Percentiles rank a stretch among this genome's conserved stretches.
These are phyloP conservation scores for Aspergillus novoparasiticus DNA, from an alignment of 2,329 filamentous ascomycete genomes.

Conservation along the genomic window DNA sequence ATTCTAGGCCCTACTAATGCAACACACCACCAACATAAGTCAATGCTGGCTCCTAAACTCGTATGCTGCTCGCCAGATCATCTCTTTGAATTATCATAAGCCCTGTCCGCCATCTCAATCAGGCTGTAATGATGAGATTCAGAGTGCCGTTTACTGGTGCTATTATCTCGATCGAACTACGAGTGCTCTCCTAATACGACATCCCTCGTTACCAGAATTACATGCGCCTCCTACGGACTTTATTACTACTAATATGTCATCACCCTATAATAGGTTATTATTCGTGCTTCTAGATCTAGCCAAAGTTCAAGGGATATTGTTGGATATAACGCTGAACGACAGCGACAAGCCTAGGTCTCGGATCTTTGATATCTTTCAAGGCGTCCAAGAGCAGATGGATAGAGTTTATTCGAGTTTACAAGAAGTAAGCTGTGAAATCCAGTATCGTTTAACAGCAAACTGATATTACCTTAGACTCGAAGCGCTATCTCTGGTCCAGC, in stretches of 20 bases:
- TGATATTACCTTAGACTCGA: slow-evolving; percentile 13
- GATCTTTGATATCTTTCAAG: slow-evolving; percentile 14
- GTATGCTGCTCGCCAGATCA: slow-evolving; percentile 29
- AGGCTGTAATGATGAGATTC: slow-evolving; percentile 17
- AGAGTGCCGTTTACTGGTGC: slow-evolving; percentile 28
- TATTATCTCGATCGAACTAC: slow-evolving; percentile 31
- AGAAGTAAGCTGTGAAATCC: slow-evolving; percentile 13
- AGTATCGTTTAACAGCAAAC: background rate
- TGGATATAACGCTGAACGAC: background rate
- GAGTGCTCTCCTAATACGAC: slow-evolving; percentile 27
- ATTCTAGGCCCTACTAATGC: slow-evolving; percentile 28
- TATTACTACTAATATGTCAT: background rate
- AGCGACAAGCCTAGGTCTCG: background rate
- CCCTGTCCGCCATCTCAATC: background rate
- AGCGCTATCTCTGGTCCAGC: slow-evolving; percentile 12
- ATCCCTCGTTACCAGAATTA: slow-evolving; percentile 18
- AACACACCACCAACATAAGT: slow-evolving; percentile 25
- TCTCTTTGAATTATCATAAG: slow-evolving; percentile 26
- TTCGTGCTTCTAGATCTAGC: slow-evolving; percentile 16
- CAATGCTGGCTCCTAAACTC: slow-evolving; percentile 29
- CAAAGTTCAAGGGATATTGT: slow-evolving; percentile 15
- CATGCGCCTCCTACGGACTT: slow-evolving; percentile 11
- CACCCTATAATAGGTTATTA: slow-evolving; percentile 13
- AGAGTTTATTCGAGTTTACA: slow-evolving; percentile 20
- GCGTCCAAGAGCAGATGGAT: slow-evolving; percentile 22